Conservation (phyloP, 106 monocot genomes). For the Acanthochlamys bracteata region DNA sequence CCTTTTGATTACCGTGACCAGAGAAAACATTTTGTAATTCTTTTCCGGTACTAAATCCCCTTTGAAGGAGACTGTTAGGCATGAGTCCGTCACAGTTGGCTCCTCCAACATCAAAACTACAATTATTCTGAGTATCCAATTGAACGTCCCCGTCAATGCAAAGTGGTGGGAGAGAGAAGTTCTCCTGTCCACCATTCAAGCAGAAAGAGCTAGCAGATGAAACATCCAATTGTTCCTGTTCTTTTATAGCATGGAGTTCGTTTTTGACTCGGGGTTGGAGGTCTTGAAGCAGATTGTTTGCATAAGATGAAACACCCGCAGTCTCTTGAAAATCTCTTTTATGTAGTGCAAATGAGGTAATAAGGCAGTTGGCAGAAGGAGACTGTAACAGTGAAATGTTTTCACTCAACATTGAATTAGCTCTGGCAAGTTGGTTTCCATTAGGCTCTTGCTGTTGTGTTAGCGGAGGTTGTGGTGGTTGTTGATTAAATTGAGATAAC, state of each 20-base stretch:
- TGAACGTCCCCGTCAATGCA: conserved; percentile 56
- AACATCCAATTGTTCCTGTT: conserved; percentile 52
- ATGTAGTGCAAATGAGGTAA: conserved; percentile 20
- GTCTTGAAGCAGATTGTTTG: conserved; percentile 42
- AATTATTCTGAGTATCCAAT: conserved; percentile 24
- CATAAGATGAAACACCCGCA: neutral
- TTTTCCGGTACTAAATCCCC: conserved; percentile 45
- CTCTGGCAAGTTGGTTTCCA: neutral
- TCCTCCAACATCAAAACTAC: conserved; percentile 12
- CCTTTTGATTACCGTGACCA: conserved; percentile 37
- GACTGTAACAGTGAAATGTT: conserved; percentile 32
- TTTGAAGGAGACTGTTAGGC: conserved; percentile 39
- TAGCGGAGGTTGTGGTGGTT: conserved; percentile 31
- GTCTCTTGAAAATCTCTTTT: conserved; percentile 20
- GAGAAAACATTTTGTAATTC: conserved; percentile 44
- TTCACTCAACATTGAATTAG: conserved; percentile 19
- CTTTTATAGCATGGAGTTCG: conserved; percentile 24
- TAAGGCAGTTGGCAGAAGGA: conserved; percentile 21
- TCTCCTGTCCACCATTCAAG: conserved; percentile 54
- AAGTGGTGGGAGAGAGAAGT: conserved; percentile 47
- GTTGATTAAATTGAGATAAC: conserved; percentile 55
- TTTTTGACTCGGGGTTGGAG: conserved; percentile 36
- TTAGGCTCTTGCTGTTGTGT: conserved; percentile 17
- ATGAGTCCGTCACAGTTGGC: conserved; percentile 31
- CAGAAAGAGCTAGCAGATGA: conserved; percentile 84